Percentiles rank a stretch among this genome's conserved stretches.
These are phyloP conservation scores for Oryza meyeriana DNA, from an alignment of 176 grass and related monocot genomes.

Conservation along the genomic window DNA sequence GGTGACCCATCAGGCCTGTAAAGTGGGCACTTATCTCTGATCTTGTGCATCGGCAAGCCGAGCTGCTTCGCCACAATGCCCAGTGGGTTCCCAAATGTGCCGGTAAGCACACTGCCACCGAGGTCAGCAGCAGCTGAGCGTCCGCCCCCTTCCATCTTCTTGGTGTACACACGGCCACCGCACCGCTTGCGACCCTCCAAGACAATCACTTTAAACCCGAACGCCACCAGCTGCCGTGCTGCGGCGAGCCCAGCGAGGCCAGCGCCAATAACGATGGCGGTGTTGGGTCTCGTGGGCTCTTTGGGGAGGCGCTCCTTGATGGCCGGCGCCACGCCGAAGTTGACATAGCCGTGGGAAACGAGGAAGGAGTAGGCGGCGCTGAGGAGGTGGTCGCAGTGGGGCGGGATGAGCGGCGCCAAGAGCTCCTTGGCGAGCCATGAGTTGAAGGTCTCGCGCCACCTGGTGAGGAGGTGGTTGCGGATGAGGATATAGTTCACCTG, in stretches of 20 bases:
- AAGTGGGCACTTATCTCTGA: slow-evolving; percentile 90
- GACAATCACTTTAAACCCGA: slow-evolving; percentile 79
- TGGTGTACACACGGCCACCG: slow-evolving; percentile 89
- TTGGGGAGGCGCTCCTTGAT: slow-evolving; percentile 81
- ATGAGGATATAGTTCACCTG: slow-evolving; percentile 99
- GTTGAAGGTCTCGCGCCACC: slow-evolving; percentile 80
- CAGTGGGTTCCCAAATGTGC: slow-evolving; percentile 74
- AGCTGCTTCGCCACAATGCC: slow-evolving; percentile 77
- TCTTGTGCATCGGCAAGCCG: slow-evolving; percentile 71
- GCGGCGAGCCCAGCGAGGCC: slow-evolving; percentile 84
- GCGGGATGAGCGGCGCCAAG: slow-evolving; percentile 62
- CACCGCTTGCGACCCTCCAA: slow-evolving; percentile 90
- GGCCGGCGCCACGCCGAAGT: slow-evolving; percentile 77
- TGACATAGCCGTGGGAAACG: slow-evolving; percentile 77
- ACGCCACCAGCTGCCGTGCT: slow-evolving; percentile 68
- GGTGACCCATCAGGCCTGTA: slow-evolving; percentile 71
- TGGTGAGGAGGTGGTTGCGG: slow-evolving; percentile 79
- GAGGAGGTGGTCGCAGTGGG: slow-evolving; percentile 75
- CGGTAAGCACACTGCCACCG: slow-evolving; percentile 89
- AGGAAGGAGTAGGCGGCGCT: slow-evolving; percentile 85
- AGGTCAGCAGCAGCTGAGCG: slow-evolving; percentile 75
- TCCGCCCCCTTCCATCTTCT: slow-evolving; percentile 85
- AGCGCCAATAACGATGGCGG: slow-evolving; percentile 64
- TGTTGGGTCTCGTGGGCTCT: slow-evolving; percentile 63
- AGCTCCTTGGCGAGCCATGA: slow-evolving; percentile 77